phyloP scores from a whole-genome alignment of 768 basidiomycete species.

The Mycena floridula region DNA sequence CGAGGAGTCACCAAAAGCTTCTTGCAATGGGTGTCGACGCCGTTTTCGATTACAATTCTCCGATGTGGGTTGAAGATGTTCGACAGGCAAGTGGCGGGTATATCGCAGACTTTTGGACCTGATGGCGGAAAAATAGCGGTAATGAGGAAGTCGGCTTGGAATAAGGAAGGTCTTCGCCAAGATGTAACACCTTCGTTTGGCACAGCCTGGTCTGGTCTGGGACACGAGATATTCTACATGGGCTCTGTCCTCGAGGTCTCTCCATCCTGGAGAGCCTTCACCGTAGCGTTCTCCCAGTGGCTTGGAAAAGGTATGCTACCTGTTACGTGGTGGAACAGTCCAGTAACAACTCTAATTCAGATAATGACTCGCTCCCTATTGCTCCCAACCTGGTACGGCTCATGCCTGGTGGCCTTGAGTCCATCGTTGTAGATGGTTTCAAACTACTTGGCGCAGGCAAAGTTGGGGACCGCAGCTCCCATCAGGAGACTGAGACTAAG shows the following conservation, averaged over 20 bases:
- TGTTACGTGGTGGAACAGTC: too few relatives aligned
- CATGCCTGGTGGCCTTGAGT: slow-evolving; percentile 25
- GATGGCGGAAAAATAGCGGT: slow-evolving; percentile 26
- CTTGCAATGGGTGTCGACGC: slow-evolving; percentile 21
- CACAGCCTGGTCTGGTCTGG: slow-evolving; percentile 27
- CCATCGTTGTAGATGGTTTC: slow-evolving; percentile 22
- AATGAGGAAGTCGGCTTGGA: slow-evolving; percentile 20
- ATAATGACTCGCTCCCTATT: slow-evolving; percentile 17
- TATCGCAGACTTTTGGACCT: slow-evolving; percentile 22
- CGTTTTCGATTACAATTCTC: slow-evolving; percentile 24
- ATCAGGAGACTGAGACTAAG: slow-evolving; percentile 3
- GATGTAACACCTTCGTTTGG: slow-evolving; percentile 23
- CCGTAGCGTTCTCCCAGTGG: slow-evolving; percentile 24
- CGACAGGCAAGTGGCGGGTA: slow-evolving; percentile 16
- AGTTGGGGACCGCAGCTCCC: slow-evolving; percentile 14
- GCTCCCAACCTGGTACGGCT: slow-evolving; percentile 20
- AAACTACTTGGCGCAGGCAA: slow-evolving; percentile 22
- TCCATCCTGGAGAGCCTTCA: slow-evolving; percentile 20
- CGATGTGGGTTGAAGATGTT: slow-evolving; percentile 24
- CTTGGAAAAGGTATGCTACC: too few relatives aligned
- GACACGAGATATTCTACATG: slow-evolving; percentile 24
- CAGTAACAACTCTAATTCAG: too few relatives aligned
- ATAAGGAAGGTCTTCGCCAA: slow-evolving; percentile 15
- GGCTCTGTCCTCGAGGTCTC: slow-evolving; percentile 20
- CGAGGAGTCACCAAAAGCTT: slow-evolving; percentile 21